Conservation (phyloP, 805 yeast species). For the Yamadazyma akitaensis region DNA sequence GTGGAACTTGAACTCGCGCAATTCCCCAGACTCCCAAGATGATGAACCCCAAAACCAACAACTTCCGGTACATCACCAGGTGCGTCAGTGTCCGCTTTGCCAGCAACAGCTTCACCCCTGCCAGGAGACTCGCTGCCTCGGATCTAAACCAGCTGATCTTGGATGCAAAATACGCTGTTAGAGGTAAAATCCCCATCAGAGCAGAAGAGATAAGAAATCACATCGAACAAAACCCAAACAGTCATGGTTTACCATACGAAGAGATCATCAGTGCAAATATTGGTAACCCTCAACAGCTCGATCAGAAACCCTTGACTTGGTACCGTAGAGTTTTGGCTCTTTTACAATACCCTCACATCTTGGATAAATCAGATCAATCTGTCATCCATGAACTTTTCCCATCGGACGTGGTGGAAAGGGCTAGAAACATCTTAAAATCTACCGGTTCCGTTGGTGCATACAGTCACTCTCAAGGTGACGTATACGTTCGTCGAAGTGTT, state of each 20-base stretch:
- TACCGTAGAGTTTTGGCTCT: constrained; percentile 87
- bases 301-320: constrained; percentile 92
- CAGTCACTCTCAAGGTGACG: constrained; percentile 88
- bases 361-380: constrained; percentile 22
- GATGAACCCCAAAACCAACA: background rate
- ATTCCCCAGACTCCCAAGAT: background rate
- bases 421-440: constrained; percentile 53
- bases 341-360: constrained; percentile 76
- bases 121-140: constrained; percentile 15
- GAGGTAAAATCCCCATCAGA: constrained; percentile 90
- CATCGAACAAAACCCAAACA: constrained; percentile 45
- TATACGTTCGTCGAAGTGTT: constrained; percentile 66
- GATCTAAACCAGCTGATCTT: constrained; percentile 74
- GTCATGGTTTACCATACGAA: constrained; percentile 69
- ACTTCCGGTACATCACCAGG: background rate
- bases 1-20: background rate
- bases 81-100: background rate
- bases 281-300: constrained; percentile 97
- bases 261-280: constrained; percentile 86
- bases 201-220: constrained; percentile 78
- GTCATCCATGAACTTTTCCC: constrained; percentile 41
- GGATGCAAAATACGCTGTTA: constrained; percentile 91
- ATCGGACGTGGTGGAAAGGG: constrained; percentile 70
- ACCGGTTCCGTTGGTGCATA: constrained; percentile 92
- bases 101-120: constrained; percentile 10